Evolutionary conservation across 306 rosid species (phyloP), one percentile per base, ranked within the genome.

Genomic region (Arachis stenosperma): DNA sequence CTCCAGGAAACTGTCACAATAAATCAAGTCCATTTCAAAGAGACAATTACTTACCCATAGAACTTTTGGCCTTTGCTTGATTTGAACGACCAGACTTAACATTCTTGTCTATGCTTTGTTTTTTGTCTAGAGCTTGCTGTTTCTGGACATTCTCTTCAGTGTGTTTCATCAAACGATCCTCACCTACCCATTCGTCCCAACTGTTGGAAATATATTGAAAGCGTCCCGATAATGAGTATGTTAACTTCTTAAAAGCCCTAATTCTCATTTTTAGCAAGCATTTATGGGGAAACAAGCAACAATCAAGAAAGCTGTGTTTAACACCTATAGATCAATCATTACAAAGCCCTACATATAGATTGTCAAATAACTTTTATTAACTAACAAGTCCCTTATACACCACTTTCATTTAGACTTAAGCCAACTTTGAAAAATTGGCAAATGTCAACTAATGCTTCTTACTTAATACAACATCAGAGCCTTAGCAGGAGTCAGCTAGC

Each of bases 141-240:
- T 90, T 90, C 77, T 6, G 1, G 33, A 89, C 79, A 83, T 90
- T 90, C 81, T 86, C 97, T 75, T 86, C 90, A 29, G 85, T 87
- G 75, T 78, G 67, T 79, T 93, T 90, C 98, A 90, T 70, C 75
- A 93, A 72, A 51, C 93, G 96, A 1, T 86, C 91, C 80, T 78
- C 87, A 74, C 89, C 92, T 64, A 90, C 97, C 97, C 96, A 90
- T 84, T 92, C 98, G 50, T 93, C 98, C 98, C 98, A 93, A 93
- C 98, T 93, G 98, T 90, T 75, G 88, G 83, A 88, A 87, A 87
- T 89, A 92, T 84, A 83, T 79, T 80, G 81, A 88, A 87, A 68
- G 83, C 76, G 83, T 59, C 78, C 83, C 55, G 43, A 86, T 89
- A 86, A 90, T 75, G 84, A 88, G 75, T 86, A 55, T 78, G 78